phyloP scores from a whole-genome alignment of 1,284 basidiomycete species.

The Cryptococcus jaspeensis region DNA sequence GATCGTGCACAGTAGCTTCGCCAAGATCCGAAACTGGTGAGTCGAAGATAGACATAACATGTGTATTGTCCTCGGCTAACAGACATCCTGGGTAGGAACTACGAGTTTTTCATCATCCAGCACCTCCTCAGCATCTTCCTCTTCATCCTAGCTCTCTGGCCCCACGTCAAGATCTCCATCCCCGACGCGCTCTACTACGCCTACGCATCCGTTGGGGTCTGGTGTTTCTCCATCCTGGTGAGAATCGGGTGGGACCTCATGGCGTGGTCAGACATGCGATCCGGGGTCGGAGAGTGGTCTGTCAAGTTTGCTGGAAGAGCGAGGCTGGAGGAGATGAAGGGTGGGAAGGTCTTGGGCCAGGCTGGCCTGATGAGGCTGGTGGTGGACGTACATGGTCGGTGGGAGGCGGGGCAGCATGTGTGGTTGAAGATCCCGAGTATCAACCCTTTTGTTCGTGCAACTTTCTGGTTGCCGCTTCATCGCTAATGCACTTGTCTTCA shows the following conservation, averaged over 20 bases:
- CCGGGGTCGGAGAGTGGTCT: background rate
- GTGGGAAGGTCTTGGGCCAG: background rate
- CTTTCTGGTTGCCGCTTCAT: too few species aligned
- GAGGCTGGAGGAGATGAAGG: background rate
- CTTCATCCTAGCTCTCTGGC: constrained; percentile 1
- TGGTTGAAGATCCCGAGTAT: constrained; percentile 1
- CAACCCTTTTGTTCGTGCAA: constrained; percentile 9
- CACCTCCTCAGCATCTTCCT: constrained; percentile 2
- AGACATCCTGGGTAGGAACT: too few species aligned
- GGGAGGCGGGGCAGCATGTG: constrained; percentile 6
- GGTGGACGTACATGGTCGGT: background rate
- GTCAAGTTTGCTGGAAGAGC: background rate
- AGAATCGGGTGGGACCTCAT: background rate
- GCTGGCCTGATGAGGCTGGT: constrained; percentile 1
- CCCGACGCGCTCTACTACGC: constrained; percentile 1
- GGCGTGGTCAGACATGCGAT: background rate
- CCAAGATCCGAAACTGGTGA: constrained; percentile 5
- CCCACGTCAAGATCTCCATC: constrained; percentile 4
- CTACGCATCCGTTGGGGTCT: constrained; percentile 3
- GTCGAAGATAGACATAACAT: background rate
- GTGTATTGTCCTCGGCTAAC: too few species aligned
- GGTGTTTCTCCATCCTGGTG: constrained; percentile 5
- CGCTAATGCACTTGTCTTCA: too few species aligned
- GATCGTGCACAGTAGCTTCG: constrained; percentile 11
- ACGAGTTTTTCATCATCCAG: constrained; percentile 11